These are phyloP conservation scores for Fusarium fujikuroi DNA, from an alignment of 2,329 filamentous ascomycete species.

Conservation along the genomic window DNA sequence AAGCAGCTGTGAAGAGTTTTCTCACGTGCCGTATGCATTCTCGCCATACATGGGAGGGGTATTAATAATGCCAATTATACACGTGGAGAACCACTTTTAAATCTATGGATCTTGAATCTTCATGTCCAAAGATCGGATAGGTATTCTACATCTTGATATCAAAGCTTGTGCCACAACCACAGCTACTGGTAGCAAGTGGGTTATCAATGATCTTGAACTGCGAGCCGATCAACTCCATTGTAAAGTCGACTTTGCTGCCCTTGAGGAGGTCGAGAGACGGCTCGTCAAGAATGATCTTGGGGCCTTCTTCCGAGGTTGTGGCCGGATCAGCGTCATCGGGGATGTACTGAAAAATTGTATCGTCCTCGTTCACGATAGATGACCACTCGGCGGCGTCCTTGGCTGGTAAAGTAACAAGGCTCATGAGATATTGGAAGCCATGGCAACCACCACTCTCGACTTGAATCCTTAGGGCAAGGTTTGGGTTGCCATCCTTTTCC, in stretches of 20 bases:
- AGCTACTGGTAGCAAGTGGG: constrained; percentile 89
- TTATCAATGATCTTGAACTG: constrained; percentile 98
- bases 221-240: constrained; percentile 86
- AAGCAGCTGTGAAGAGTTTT: background rate
- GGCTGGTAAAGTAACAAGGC: constrained; percentile 72
- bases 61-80: constrained; percentile 32
- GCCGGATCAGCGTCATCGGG: constrained; percentile 55
- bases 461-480: constrained; percentile 87
- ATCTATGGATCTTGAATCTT: constrained; percentile 10
- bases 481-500: constrained; percentile 75
- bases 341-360: constrained; percentile 84
- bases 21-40: background rate
- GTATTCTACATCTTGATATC: constrained; percentile 77
- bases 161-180: constrained; percentile 97
- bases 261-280: constrained; percentile 88
- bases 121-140: background rate
- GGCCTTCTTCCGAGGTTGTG: constrained; percentile 48
- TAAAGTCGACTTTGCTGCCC: constrained; percentile 96
- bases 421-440: constrained; percentile 98
- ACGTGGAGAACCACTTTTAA: constrained; percentile 13
- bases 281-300: constrained; percentile 91
- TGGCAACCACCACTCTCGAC: constrained; percentile 96
- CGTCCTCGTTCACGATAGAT: constrained; percentile 71
- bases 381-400: constrained; percentile 49
- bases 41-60: constrained; percentile 14